phyloP scores from a whole-genome alignment of 257 asterid genomes.

The Henckelia pumila region DNA sequence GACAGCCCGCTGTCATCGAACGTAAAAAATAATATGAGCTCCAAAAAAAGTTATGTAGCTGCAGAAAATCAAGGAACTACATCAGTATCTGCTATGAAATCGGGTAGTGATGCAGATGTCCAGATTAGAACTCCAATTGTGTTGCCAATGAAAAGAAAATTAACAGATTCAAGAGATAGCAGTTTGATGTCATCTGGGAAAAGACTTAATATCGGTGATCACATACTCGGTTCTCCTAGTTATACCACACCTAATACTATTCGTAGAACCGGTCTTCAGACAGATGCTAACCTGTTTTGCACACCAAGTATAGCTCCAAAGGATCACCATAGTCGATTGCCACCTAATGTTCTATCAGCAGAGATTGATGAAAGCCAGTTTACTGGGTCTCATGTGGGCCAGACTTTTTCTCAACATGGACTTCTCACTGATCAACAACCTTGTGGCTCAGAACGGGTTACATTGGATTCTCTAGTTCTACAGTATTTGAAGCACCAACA shows the following conservation, averaged over 20 bases:
- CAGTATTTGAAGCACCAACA: conserved; percentile 97
- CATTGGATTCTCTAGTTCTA: conserved; percentile 87
- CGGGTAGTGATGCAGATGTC: conserved; percentile 49
- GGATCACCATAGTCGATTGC: conserved; percentile 46
- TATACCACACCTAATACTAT: conserved; percentile 45
- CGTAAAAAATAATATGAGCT: conserved; percentile 35
- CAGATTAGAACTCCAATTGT: conserved; percentile 70
- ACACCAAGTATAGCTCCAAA: conserved; percentile 50
- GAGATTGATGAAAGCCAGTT: conserved; percentile 54
- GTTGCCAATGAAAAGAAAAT: conserved; percentile 87
- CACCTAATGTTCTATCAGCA: conserved; percentile 36
- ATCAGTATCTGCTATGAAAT: conserved; percentile 41
- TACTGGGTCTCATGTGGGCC: conserved; percentile 28
- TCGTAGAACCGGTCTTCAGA: conserved; percentile 53
- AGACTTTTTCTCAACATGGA: conserved; percentile 50
- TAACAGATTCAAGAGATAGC: conserved; percentile 59
- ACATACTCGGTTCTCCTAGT: conserved; percentile 50
- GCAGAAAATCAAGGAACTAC: conserved; percentile 51
- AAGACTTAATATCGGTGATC: conserved; percentile 70
- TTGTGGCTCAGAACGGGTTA: conserved; percentile 60
- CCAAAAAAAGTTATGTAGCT: conserved; percentile 36
- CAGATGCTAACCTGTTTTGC: conserved; percentile 50
- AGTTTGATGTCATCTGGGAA: conserved; percentile 50
- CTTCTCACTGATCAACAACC: conserved; percentile 60
- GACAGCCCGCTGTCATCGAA: conserved; percentile 45